Percentiles rank a stretch among this genome's conserved stretches.
Conservation (phyloP, 2,329 filamentous ascomycete species). For the Ampelomyces quisqualis region DNA sequence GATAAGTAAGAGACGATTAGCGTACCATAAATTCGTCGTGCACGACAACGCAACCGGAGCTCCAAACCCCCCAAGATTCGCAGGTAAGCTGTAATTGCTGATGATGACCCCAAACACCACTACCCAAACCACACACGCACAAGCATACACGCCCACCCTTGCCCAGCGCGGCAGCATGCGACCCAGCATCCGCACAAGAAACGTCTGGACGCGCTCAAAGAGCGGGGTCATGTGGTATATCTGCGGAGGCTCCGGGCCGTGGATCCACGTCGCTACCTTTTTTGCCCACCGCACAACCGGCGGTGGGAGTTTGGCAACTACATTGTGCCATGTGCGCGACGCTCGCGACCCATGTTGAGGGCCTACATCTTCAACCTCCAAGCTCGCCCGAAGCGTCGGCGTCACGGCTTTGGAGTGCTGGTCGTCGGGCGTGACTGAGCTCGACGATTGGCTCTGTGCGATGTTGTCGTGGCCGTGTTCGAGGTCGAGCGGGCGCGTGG, state of each 20-base stretch:
- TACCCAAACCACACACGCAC: conserved; percentile 65
- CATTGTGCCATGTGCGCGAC: conserved; percentile 11
- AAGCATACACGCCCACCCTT: conserved; percentile 58
- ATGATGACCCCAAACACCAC: conserved; percentile 68
- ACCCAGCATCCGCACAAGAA: conserved; percentile 61
- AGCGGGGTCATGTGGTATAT: conserved; percentile 51
- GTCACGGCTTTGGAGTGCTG: conserved; percentile 6
- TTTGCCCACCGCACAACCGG: conserved; percentile 17
- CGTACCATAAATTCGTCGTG: conserved; percentile 66
- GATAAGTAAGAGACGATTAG: background rate
- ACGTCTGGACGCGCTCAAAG: conserved; percentile 66
- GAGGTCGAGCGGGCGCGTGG: conserved; percentile 9
- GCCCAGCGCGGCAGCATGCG: conserved; percentile 58
- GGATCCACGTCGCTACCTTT: conserved; percentile 46
- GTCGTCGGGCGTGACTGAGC: background rate
- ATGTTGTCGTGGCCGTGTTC: conserved; percentile 8
- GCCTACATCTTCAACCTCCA: conserved; percentile 5
- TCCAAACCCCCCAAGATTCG: conserved; percentile 69
- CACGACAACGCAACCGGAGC: conserved; percentile 66
- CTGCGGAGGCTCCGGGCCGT: conserved; percentile 48
- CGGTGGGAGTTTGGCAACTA: conserved; percentile 17
- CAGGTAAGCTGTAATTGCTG: conserved; percentile 57
- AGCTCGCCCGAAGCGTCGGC: conserved; percentile 3
- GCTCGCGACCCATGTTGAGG: conserved; percentile 6
- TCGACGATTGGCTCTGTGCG: conserved; percentile 3